Base-by-base conservation (phyloP, 129 eudicot genomes). In the Pulicaria dysenterica region DNA sequence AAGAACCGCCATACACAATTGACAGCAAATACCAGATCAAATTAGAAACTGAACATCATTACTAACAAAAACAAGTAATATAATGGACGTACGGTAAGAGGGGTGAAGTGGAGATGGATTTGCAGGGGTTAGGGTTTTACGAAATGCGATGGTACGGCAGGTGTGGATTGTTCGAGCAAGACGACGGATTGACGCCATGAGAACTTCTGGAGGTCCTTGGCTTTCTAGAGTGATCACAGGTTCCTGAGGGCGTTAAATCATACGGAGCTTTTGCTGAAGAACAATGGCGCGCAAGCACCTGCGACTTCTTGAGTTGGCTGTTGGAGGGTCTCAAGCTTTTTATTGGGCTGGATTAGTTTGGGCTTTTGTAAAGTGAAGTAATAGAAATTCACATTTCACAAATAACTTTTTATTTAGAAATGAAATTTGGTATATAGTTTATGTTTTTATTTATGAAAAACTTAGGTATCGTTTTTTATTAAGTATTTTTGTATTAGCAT, bases 51-150 rank as follows among this genome's bases (percentile, higher is more conserved):
- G 3, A 55, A 11, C 47, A 37, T 51, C 3, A 6, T 62, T 46
- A 45, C 5, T 3, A 63, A 5, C 19, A 24, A 40, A 45, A 74
- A 42, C 16, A 51, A 64, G 41, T 7, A 36, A 43, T 8, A 9
- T 4, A 39, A 73, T 19, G 24, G 42, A 58, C 75, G 24, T 85
- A 89, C 96, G 58, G 72, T 80, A 64, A 67, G 58, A 69, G 24
- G 70, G 64, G 44, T 58, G 80, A 13, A 19, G 80, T n/a, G 24
- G 46, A 61, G 54, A 57, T 47, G 48, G 85, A 46, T 41, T 39
- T 2, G 82, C 74, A 62, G 77, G 80, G 58, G 80, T 75, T 80
- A 90, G 90, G 91, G 91, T 82, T 87, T 72, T 79, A 73, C 84
- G 71, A 60, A 77, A 49, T 59, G 86, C 67, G 58, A 78, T 61